Evolutionary conservation across 495 filamentous ascomycete genomes (phyloP).

Genomic region (Aspergillus heteromorphus): DNA sequence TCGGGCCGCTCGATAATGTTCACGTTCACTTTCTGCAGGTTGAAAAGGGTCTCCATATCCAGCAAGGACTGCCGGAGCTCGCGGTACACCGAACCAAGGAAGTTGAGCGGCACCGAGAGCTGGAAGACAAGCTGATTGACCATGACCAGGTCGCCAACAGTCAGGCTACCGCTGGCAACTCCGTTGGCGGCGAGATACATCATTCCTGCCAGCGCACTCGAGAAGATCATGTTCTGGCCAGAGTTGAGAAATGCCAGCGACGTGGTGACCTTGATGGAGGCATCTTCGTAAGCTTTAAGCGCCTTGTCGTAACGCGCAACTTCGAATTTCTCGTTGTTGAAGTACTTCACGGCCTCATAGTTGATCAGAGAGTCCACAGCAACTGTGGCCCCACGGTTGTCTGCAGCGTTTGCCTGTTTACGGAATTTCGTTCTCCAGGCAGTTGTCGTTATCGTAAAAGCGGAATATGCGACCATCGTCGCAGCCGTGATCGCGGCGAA

Average conservation of each 20-base stretch:
- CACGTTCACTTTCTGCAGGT: conserved; percentile 96
- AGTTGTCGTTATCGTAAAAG: conserved; percentile 92
- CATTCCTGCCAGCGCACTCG: conserved; percentile 89
- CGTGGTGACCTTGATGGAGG: conserved; percentile 93
- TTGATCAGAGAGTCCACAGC: conserved; percentile 96
- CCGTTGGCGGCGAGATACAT: conserved; percentile 94
- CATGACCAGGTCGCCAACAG: conserved; percentile 96
- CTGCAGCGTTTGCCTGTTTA: conserved; percentile 88
- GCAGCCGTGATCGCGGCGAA: conserved; percentile 87
- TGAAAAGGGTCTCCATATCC: conserved; percentile 98
- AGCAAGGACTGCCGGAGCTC: conserved; percentile 90
- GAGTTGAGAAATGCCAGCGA: conserved; percentile 88
- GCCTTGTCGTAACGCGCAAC: conserved; percentile 85
- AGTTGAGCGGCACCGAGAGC: conserved; percentile 92
- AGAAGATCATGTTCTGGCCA: conserved; percentile 99
- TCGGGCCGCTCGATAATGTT: conserved; percentile 69
- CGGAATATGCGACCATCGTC: conserved; percentile 91
- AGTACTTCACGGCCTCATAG: conserved; percentile 98
- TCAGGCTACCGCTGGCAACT: conserved; percentile 71
- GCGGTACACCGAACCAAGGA: conserved; percentile 91
- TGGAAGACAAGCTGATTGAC: conserved; percentile 99
- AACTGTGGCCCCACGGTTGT: conserved; percentile 91
- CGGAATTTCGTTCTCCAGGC: conserved; percentile 96
- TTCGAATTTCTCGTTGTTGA: conserved; percentile 97
- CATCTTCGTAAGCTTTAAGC: conserved; percentile 79